These are phyloP conservation scores for Dryadomyces quercivorus DNA, from an alignment of 2,329 filamentous ascomycete species.

Conservation along the genomic window DNA sequence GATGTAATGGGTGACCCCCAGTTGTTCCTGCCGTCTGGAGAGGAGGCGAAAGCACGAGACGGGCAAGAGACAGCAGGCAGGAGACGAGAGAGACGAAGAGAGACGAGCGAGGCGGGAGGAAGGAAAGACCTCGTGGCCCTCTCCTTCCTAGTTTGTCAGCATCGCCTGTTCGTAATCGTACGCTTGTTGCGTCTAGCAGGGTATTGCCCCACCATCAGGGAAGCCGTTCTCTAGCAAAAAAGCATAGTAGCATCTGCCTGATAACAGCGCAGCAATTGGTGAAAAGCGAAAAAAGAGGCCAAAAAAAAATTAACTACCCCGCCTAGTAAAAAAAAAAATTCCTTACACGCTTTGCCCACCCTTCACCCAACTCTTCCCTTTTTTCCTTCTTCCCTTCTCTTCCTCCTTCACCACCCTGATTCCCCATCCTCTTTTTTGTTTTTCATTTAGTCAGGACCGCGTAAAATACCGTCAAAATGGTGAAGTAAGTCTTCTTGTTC, in stretches of 20 bases:
- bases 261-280: not conserved
- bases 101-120: no score
- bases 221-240: not conserved
- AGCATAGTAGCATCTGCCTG: not conserved
- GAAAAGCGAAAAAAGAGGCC: not conserved
- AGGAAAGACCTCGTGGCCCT: no score
- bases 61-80: no score
- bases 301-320: slow-evolving; percentile 9
- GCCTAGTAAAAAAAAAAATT: slow-evolving; percentile 8
- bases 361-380: slow-evolving; percentile 3
- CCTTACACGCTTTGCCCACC: slow-evolving; percentile 9
- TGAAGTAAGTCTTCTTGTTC: slow-evolving; percentile 62
- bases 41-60: no score
- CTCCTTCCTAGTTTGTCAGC: not conserved
- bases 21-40: no score
- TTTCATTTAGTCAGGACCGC: slow-evolving; percentile 14
- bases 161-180: not conserved
- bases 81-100: no score
- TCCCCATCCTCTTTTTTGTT: slow-evolving; percentile 13
- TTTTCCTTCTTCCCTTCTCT: slow-evolving; percentile 1
- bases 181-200: not conserved
- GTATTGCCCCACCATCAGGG: not conserved
- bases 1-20: no score
- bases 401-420: slow-evolving; percentile 3
- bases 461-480: slow-evolving; percentile 86